Conservation (phyloP, 805 yeast genomes). For the Candida glaebosa region DNA sequence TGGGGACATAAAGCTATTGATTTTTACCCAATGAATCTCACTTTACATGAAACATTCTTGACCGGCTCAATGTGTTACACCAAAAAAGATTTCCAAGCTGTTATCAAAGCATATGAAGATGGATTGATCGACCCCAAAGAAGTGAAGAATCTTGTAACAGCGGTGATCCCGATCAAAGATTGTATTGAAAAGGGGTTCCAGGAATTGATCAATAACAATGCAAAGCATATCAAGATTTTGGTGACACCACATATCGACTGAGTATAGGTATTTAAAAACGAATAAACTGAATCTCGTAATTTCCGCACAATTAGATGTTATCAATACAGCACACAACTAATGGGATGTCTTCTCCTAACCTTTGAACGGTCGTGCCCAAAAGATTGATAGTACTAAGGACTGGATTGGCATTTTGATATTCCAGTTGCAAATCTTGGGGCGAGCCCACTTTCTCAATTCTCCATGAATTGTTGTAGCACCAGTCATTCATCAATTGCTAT, state of each 20-base stretch:
- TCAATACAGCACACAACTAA: too few relatives aligned
- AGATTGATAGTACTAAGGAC: too few relatives aligned
- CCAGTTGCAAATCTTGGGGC: too few relatives aligned
- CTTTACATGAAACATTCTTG: slow-evolving; percentile 49
- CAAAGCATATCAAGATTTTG: slow-evolving; percentile 50
- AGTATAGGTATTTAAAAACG: too few relatives aligned
- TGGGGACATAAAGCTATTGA: slow-evolving; percentile 53
- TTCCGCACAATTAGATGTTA: too few relatives aligned
- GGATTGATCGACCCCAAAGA: slow-evolving; percentile 27
- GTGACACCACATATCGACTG: slow-evolving; percentile 36
- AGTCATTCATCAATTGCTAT: too few relatives aligned
- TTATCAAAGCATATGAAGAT: slow-evolving; percentile 28
- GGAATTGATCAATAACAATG: slow-evolving; percentile 50
- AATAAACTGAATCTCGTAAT: too few relatives aligned
- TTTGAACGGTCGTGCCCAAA: too few relatives aligned
- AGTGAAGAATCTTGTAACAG: slow-evolving; percentile 49
- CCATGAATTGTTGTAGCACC: too few relatives aligned
- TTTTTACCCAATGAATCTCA: slow-evolving; percentile 51
- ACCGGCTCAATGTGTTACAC: slow-evolving; percentile 63
- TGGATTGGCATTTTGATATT: too few relatives aligned
- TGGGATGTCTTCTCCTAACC: too few relatives aligned
- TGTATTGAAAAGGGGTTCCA: slow-evolving; percentile 51
- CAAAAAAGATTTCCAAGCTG: slow-evolving; percentile 54
- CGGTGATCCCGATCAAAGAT: slow-evolving; percentile 46
- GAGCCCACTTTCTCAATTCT: too few relatives aligned